Evolutionary conservation across 495 filamentous ascomycete species (phyloP).

Genomic region (Endocarpon pusillum): DNA sequence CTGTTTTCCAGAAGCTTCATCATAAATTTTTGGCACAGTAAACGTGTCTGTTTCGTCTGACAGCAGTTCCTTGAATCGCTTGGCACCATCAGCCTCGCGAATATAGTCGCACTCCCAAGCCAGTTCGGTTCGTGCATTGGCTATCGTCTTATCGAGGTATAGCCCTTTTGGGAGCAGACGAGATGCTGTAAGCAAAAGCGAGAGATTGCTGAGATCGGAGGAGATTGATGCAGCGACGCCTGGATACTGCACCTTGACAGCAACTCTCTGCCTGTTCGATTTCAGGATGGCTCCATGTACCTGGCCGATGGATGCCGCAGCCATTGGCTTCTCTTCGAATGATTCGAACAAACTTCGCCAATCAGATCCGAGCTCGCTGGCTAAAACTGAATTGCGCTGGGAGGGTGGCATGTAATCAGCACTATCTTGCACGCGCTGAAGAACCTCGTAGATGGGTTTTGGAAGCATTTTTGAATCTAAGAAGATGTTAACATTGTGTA

Average conservation of each 20-base stretch:
- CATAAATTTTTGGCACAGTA: slow-evolving; percentile 56
- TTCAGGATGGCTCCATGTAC: slow-evolving; percentile 77
- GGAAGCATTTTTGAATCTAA: slow-evolving; percentile 88
- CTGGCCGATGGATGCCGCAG: slow-evolving; percentile 95
- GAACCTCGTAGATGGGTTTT: slow-evolving; percentile 61
- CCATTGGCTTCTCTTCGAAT: slow-evolving; percentile 85
- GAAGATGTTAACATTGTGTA: slow-evolving; percentile 5
- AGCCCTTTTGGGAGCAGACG: slow-evolving; percentile 78
- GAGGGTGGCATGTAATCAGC: slow-evolving; percentile 96
- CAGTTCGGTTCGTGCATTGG: slow-evolving; percentile 82
- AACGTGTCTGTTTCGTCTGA: slow-evolving; percentile 53
- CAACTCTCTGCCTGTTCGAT: slow-evolving; percentile 56
- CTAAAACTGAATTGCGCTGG: slow-evolving; percentile 72
- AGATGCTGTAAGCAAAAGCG: slow-evolving; percentile 76
- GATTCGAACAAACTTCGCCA: slow-evolving; percentile 72
- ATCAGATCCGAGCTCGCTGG: slow-evolving; percentile 58
- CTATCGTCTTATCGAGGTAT: slow-evolving; percentile 92
- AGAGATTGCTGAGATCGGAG: slow-evolving; percentile 85
- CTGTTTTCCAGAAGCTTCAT: slow-evolving; percentile 66
- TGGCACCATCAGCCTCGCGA: slow-evolving; percentile 65
- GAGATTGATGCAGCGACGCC: slow-evolving; percentile 93
- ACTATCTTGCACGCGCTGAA: slow-evolving; percentile 88
- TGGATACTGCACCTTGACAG: slow-evolving; percentile 94
- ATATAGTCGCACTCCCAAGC: slow-evolving; percentile 95
- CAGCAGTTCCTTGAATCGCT: slow-evolving; percentile 57